These are phyloP conservation scores for Xerocomellus intermedius DNA, from an alignment of 768 basidiomycete species.

Conservation along the genomic window DNA sequence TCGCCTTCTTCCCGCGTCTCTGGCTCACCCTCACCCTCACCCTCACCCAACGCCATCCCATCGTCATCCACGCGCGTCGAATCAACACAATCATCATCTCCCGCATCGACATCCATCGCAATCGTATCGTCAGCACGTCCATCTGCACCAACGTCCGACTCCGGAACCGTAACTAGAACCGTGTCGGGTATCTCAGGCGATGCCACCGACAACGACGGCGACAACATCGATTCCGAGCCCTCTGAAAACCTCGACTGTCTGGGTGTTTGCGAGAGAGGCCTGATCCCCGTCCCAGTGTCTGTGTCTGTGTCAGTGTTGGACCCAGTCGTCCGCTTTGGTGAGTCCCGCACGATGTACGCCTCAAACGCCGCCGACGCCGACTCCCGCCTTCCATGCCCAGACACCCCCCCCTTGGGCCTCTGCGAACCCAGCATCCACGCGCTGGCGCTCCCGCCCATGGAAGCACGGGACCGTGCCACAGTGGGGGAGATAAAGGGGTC, in stretches of 20 bases:
- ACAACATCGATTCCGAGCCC: neutral
- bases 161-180: neutral
- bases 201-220: neutral
- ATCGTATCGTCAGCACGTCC: neutral
- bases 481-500: neutral
- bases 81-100: neutral
- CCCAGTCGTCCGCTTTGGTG: neutral
- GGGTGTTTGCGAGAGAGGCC: neutral
- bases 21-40: neutral
- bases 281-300: neutral
- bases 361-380: conserved; percentile 17
- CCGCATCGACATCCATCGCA: neutral
- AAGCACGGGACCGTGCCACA: neutral
- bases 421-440: neutral
- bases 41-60: neutral
- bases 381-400: conserved; percentile 5
- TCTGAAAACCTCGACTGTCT: neutral
- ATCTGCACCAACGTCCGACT: neutral
- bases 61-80: neutral
- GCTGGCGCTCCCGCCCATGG: neutral
- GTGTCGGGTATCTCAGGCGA: neutral
- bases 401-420: neutral
- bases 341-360: conserved; percentile 17
- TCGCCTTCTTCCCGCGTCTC: neutral
- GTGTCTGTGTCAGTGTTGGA: neutral